Conservation (phyloP, 352 stramenopile genomes). For the Globisporangium rhizosaccharum region DNA sequence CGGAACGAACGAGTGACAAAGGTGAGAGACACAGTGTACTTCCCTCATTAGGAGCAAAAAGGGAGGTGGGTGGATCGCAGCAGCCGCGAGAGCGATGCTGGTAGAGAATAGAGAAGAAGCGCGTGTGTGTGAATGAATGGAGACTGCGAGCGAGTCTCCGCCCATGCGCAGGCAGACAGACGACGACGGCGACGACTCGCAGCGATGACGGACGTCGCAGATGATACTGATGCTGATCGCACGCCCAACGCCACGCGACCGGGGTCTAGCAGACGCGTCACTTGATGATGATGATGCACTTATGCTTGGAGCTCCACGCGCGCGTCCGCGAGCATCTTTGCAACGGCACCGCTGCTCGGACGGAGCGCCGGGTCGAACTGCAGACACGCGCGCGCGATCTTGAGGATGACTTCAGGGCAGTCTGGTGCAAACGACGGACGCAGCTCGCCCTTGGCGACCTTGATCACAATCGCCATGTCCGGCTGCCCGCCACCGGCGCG, state of each 20-base stretch:
- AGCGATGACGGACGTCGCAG: no score
- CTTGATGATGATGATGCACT: background rate
- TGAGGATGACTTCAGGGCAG: constrained; percentile 35
- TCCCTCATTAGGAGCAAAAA: constrained; percentile 8
- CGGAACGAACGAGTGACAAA: background rate
- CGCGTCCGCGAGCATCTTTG: constrained; percentile 78
- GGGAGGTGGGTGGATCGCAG: constrained; percentile 4
- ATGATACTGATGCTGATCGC: no score
- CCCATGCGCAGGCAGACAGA: no score
- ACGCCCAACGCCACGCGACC: no score
- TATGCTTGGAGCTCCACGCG: constrained; percentile 45
- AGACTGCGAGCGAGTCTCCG: no score
- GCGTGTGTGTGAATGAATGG: no score
- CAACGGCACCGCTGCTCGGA: constrained; percentile 58
- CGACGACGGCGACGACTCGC: no score
- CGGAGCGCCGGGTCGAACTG: constrained; percentile 81
- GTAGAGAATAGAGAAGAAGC: no score
- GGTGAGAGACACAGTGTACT: constrained; percentile 10
- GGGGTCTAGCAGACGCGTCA: background rate
- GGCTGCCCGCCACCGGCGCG: constrained; percentile 42
- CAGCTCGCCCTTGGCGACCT: constrained; percentile 77
- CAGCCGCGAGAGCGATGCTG: background rate
- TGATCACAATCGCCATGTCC: constrained; percentile 80
- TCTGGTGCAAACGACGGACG: constrained; percentile 63
- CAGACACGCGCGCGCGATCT: constrained; percentile 78